Evolutionary conservation across 1,139 yeast genomes (phyloP).

Genomic region (Yamadazyma sp.): DNA sequence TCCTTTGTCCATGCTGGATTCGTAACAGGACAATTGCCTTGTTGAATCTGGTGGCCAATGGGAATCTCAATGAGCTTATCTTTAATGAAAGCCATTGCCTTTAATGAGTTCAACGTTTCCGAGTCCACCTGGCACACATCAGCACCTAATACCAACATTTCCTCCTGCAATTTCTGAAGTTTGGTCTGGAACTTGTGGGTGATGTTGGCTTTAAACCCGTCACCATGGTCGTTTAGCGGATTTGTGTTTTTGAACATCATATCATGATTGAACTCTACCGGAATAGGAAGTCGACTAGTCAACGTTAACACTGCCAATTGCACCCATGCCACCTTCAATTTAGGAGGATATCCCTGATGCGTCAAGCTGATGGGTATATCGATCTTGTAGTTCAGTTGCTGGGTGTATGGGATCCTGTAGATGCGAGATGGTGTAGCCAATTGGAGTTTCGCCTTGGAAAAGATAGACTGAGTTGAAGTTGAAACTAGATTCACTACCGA

Average conservation of each 20-base stretch:
- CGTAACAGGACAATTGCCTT: background rate
- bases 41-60: background rate
- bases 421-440: slow-evolving; percentile 26
- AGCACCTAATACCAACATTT: slow-evolving; percentile 22
- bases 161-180: slow-evolving; percentile 19
- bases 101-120: background rate
- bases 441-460: background rate
- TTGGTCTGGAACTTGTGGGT: slow-evolving; percentile 22
- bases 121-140: background rate
- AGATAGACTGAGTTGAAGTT: background rate
- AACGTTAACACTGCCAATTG: slow-evolving; percentile 36
- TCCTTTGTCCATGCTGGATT: background rate
- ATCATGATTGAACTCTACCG: slow-evolving; percentile 43
- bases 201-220: slow-evolving; percentile 25
- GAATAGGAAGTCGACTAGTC: slow-evolving; percentile 30
- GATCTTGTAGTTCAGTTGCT: slow-evolving; percentile 15
- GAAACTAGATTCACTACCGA: background rate
- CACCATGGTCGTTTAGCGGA: slow-evolving; percentile 9
- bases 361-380: background rate
- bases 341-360: slow-evolving; percentile 6
- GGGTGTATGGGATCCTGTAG: slow-evolving; percentile 30
- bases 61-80: background rate
- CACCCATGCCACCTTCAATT: slow-evolving; percentile 26
- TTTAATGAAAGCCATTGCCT: background rate
- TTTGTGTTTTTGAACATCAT: slow-evolving; percentile 30